These are phyloP conservation scores for Penicillium diatomitis DNA, from an alignment of 495 filamentous ascomycete genomes.

Conservation along the genomic window DNA sequence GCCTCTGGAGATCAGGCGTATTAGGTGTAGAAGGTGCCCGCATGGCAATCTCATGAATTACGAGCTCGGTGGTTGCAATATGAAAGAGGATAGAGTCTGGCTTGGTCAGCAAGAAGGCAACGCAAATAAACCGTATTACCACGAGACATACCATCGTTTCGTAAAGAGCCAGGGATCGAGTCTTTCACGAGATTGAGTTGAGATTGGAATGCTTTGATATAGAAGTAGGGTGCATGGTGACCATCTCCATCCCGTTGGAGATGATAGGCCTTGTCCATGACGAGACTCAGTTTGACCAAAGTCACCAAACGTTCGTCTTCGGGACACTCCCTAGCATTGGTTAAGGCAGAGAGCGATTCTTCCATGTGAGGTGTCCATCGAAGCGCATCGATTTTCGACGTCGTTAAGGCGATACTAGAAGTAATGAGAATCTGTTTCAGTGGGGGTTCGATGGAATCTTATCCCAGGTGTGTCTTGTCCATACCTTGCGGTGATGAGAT, in stretches of 20 bases:
- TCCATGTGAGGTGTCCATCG: slow-evolving; percentile 46
- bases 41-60: slow-evolving; percentile 34
- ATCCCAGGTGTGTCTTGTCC: not conserved
- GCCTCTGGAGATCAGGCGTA: slow-evolving; percentile 18
- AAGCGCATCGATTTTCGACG: slow-evolving; percentile 38
- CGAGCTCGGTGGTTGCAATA: slow-evolving; percentile 31
- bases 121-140: not conserved
- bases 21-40: slow-evolving; percentile 10
- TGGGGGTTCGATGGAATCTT: not conserved
- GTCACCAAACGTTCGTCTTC: slow-evolving; percentile 43
- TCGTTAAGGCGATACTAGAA: slow-evolving; percentile 32
- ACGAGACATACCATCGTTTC: slow-evolving; percentile 28
- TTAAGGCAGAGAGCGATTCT: slow-evolving; percentile 36
- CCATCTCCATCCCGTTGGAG: slow-evolving; percentile 13
- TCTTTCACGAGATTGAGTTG: slow-evolving; percentile 32
- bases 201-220: slow-evolving; percentile 34
- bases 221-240: slow-evolving; percentile 21
- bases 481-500: slow-evolving; percentile 43
- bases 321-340: slow-evolving; percentile 35
- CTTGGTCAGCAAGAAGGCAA: slow-evolving; percentile 1
- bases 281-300: slow-evolving; percentile 36
- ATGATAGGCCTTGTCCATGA: slow-evolving; percentile 28
- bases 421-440: not conserved
- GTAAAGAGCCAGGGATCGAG: slow-evolving; percentile 24
- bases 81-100: slow-evolving; percentile 30